phyloP scores from a whole-genome alignment of 1,139 yeast species.

The Kluyveromyces marxianus region DNA sequence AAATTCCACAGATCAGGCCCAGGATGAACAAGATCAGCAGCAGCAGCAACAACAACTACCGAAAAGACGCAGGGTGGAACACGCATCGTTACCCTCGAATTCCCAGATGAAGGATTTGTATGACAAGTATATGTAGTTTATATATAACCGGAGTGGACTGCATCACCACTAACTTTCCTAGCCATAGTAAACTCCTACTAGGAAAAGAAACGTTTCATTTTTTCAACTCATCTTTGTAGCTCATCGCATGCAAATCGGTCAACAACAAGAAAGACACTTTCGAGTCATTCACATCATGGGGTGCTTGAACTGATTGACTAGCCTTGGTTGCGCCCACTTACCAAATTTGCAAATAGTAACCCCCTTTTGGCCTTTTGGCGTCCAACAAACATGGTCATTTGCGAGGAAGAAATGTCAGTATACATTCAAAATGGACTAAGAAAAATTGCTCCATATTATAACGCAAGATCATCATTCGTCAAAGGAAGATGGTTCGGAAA shows the following conservation, averaged over 20 bases:
- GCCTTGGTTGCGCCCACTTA: neutral
- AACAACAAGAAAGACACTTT: neutral
- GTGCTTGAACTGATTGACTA: too few species aligned
- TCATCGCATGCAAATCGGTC: neutral
- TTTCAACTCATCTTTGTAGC: neutral
- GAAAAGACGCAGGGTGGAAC: neutral
- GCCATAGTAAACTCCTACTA: too few species aligned
- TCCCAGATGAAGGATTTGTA: constrained; percentile 1
- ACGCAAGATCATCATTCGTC: constrained; percentile 73
- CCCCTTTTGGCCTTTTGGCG: neutral
- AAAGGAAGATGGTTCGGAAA: constrained; percentile 84
- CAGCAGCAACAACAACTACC: neutral
- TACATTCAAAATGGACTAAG: constrained; percentile 39
- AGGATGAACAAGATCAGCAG: neutral
- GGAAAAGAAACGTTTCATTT: neutral
- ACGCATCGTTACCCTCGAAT: neutral
- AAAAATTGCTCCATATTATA: constrained; percentile 74
- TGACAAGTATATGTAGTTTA: constrained; percentile 3
- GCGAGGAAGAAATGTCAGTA: constrained; percentile 8
- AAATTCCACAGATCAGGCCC: too few species aligned
- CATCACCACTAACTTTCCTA: neutral
- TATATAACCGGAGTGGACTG: neutral
- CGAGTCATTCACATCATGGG: too few species aligned
- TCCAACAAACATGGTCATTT: neutral
- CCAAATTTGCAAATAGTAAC: neutral